phyloP scores from a whole-genome alignment of 2,329 filamentous ascomycete species.

The Fulvia fulva region DNA sequence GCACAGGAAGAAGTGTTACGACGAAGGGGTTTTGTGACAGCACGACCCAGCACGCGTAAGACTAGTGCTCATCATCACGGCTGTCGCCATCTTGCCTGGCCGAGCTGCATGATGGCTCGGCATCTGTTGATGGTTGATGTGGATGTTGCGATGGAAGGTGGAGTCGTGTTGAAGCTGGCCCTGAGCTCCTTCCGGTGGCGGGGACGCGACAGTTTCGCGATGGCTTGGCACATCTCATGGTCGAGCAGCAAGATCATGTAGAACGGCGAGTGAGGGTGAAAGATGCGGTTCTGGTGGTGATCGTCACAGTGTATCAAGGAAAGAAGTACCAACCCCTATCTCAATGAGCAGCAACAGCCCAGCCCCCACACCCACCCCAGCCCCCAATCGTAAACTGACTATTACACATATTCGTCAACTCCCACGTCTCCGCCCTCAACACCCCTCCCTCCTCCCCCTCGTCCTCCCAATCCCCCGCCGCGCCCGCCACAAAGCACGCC shows the following conservation, averaged over 20 bases:
- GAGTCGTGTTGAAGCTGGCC: background rate
- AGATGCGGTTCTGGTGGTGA: background rate
- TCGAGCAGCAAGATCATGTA: background rate
- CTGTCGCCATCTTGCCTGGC: background rate
- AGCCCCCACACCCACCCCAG: slow-evolving; percentile 27
- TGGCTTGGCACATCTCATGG: background rate
- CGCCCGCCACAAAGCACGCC: slow-evolving; percentile 59
- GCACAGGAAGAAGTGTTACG: background rate
- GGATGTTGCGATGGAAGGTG: background rate
- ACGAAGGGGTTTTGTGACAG: background rate
- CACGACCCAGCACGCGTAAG: slow-evolving; percentile 4
- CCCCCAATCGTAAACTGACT: slow-evolving; percentile 55
- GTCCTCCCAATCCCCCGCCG: slow-evolving; percentile 44
- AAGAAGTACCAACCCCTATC: background rate
- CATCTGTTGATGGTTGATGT: background rate
- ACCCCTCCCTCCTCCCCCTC: slow-evolving; percentile 35
- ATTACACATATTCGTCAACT: slow-evolving; percentile 62
- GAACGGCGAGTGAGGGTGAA: background rate
- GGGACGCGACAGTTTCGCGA: background rate
- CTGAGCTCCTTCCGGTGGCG: background rate
- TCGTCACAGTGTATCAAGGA: too few species aligned
- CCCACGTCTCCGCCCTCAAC: slow-evolving; percentile 61
- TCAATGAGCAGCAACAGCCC: slow-evolving; percentile 11
- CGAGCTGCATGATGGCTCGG: background rate
- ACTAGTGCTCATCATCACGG: background rate